Evolutionary conservation across 345 rosid genomes (phyloP).

Genomic region (Fremontodendron californicum): DNA sequence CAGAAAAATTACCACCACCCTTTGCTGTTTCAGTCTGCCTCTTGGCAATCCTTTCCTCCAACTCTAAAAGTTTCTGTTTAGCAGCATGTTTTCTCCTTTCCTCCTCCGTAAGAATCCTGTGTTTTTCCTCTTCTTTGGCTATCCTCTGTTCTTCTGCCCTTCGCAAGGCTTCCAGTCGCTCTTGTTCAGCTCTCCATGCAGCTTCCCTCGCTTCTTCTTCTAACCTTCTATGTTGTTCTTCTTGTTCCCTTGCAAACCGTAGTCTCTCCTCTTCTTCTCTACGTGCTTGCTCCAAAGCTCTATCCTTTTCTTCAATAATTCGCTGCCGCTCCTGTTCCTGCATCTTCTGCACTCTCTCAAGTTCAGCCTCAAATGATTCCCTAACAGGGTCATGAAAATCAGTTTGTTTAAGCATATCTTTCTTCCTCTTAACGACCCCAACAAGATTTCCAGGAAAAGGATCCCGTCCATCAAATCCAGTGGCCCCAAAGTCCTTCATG

Average conservation of each 20-base stretch:
- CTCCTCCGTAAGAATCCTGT: constrained; percentile 71
- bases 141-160: constrained; percentile 80
- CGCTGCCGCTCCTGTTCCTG: constrained; percentile 87
- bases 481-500: constrained; percentile 49
- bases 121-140: constrained; percentile 92
- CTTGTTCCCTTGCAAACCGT: constrained; percentile 72
- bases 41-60: constrained; percentile 90
- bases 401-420: constrained; percentile 59
- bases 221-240: constrained; percentile 61
- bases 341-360: constrained; percentile 93
- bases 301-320: constrained; percentile 76
- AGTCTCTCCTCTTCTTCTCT: constrained; percentile 90
- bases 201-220: constrained; percentile 92
- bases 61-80: constrained; percentile 85
- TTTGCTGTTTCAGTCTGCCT: constrained; percentile 63
- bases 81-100: constrained; percentile 98
- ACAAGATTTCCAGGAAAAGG: constrained; percentile 61
- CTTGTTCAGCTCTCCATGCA: constrained; percentile 89
- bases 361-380: constrained; percentile 99
- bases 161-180: constrained; percentile 59
- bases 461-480: constrained; percentile 69
- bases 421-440: constrained; percentile 78
- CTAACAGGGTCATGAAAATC: constrained; percentile 92
- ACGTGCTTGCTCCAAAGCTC: constrained; percentile 71
- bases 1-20: constrained; percentile 42